Evolutionary conservation across 2,329 filamentous ascomycete species (phyloP), one percentile per base, ranked within the genome.

Genomic region (Exophiala sp.): DNA sequence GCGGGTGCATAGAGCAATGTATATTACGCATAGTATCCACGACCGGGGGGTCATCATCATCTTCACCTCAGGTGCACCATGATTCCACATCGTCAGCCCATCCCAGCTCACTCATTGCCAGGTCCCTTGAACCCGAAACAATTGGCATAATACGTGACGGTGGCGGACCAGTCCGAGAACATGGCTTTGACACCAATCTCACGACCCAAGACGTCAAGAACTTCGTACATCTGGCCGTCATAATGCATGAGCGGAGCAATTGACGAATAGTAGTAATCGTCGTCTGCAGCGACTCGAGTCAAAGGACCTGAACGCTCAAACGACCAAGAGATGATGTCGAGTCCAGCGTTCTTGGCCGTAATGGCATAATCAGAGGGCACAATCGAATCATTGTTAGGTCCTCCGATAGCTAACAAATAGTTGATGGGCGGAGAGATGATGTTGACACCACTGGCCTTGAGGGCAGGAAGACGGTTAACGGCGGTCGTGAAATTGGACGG

Each of bases 151-250:
- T 83, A 86, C 0, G 81, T 84, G 6, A 80, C 76, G 0, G 82
- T 84, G 9, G 80, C 78, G 13, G 78, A 77, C 84, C 83, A 87
- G 64, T 87, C 84, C 2, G 77, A 76, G 60, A 87, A 87, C 54
- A 87, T 73, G 3, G 73, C 81, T 23, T 69, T 65, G 11, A 84
- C 77, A 1, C 77, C 76, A 8, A 86, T 77, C 59, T 86, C 68
- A 56, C 74, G 70, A 2, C 72, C 77, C 52, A 88, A 67, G 1
- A 84, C 80, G 58, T 87, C 77, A 30, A 87, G 63, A n/a, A 86
- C 71, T 21, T 73, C 77, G 61, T 78, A 86, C 61, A 83, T 75
- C 54, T 86, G 81, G 1, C 83, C 83, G 57, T 87, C 83, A 29
- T 76, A 77, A 46, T 74, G 72, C 40, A 81, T 75, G 1, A 74